These are phyloP conservation scores for Tardiomyces digboiensis DNA, from an alignment of 1,139 yeast species.

Conservation along the genomic window DNA sequence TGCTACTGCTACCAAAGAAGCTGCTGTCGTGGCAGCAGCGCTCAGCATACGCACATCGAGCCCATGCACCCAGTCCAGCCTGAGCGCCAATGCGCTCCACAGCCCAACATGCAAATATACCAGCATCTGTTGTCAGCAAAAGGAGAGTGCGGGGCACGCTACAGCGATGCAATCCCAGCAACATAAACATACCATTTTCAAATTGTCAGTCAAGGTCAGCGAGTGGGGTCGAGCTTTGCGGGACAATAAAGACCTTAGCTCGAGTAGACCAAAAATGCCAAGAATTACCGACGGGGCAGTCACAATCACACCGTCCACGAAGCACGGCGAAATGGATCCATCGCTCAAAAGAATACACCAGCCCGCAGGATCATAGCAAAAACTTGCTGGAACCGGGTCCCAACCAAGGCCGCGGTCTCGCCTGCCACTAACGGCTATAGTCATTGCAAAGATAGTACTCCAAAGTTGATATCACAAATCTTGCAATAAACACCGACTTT, in stretches of 20 bases:
- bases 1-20: slow-evolving; percentile 39
- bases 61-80: slow-evolving; percentile 12
- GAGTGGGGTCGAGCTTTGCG: not conserved
- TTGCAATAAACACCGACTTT: too few relatives aligned
- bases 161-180: slow-evolving; percentile 11
- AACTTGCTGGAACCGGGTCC: slow-evolving; percentile 3
- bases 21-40: slow-evolving; percentile 28
- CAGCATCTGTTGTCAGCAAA: slow-evolving; percentile 14
- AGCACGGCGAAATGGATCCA: slow-evolving; percentile 72
- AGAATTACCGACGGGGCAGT: slow-evolving; percentile 42
- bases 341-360: slow-evolving; percentile 52
- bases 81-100: slow-evolving; percentile 7
- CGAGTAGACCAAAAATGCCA: slow-evolving; percentile 35
- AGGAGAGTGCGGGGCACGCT: slow-evolving; percentile 11
- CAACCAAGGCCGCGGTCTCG: too few relatives aligned
- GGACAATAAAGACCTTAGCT: not conserved
- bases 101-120: slow-evolving; percentile 10
- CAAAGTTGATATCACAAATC: too few relatives aligned
- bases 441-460: too few relatives aligned
- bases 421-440: too few relatives aligned
- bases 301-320: slow-evolving; percentile 57
- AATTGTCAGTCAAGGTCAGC: not conserved
- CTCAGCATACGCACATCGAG: slow-evolving; percentile 36
- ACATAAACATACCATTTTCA: not conserved
- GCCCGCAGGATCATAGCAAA: slow-evolving; percentile 46